Conservation (phyloP, 1,284 basidiomycete genomes). For the Clitocybe nebularis region DNA sequence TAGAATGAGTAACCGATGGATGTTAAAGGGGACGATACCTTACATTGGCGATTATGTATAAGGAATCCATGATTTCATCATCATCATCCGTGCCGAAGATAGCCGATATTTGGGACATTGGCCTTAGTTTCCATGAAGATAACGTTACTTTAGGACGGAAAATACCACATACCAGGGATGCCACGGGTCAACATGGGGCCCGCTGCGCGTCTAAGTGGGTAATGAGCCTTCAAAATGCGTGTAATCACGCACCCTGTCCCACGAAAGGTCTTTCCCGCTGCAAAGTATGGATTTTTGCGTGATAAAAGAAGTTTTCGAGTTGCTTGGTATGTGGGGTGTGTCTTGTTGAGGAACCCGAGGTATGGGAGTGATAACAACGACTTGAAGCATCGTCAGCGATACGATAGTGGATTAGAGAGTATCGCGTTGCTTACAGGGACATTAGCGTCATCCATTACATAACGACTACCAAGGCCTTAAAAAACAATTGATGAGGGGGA, state of each 20-base stretch:
- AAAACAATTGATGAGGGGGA: too few species aligned
- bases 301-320: constrained; percentile 64
- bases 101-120: constrained; percentile 73
- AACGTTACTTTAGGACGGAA: background rate
- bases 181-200: constrained; percentile 70
- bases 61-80: constrained; percentile 54
- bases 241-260: constrained; percentile 56
- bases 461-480: constrained; percentile 58
- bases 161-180: constrained; percentile 56
- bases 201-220: constrained; percentile 33
- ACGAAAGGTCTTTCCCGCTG: constrained; percentile 58
- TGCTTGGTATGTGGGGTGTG: constrained; percentile 52
- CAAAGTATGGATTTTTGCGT: constrained; percentile 64
- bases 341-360: constrained; percentile 66
- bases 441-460: constrained; percentile 81
- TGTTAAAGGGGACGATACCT: constrained; percentile 19
- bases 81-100: constrained; percentile 74
- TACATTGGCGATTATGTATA: constrained; percentile 66
- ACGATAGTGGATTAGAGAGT: constrained; percentile 1
- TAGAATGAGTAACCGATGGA: constrained; percentile 4
- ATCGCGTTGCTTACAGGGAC: constrained; percentile 53
- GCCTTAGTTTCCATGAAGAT: constrained; percentile 37
- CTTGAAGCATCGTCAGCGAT: constrained; percentile 28
- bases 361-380: constrained; percentile 75
- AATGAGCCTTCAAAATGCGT: constrained; percentile 1